Percentiles rank a stretch among this genome's conserved stretches.
Evolutionary conservation across 257 asterid species (phyloP).

Genomic region (Nyctanthes arbortristis): DNA sequence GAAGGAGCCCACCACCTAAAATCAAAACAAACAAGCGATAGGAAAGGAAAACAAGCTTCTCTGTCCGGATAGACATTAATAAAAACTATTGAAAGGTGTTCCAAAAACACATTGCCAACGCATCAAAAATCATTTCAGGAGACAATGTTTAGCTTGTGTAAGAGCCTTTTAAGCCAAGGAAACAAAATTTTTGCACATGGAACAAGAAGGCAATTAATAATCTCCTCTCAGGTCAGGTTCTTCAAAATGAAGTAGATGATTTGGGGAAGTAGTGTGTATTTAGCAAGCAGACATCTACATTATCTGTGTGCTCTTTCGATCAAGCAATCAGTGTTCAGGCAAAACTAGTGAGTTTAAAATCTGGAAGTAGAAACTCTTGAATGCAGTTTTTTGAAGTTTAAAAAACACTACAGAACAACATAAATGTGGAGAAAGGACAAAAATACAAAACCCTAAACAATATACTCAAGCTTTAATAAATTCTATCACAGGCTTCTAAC

Average conservation of each 20-base stretch:
- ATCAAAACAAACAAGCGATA: slow-evolving; percentile 23
- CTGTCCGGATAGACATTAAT: neutral
- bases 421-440: neutral
- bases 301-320: too few species aligned
- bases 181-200: neutral
- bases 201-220: neutral
- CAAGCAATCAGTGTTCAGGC: slow-evolving; percentile 3
- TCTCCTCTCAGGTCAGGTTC: slow-evolving; percentile 3
- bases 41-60: slow-evolving; percentile 6
- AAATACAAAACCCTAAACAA: slow-evolving; percentile 13
- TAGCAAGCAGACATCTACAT: too few species aligned
- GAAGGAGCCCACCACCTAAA: slow-evolving; percentile 99
- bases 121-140: too few species aligned
- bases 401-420: neutral
- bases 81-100: neutral
- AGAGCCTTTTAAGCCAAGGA: slow-evolving; percentile 12
- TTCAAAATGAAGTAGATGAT: slow-evolving; percentile 1
- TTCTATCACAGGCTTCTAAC: slow-evolving; percentile 2
- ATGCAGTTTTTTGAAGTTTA: neutral
- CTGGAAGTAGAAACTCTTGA: neutral
- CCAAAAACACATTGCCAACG: neutral
- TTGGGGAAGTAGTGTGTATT: too few species aligned
- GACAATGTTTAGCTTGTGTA: slow-evolving; percentile 6
- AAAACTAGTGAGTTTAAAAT: slow-evolving; percentile 5
- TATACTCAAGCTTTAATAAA: slow-evolving; percentile 19